Percentiles rank a stretch among this genome's conserved stretches.
Evolutionary conservation across 768 basidiomycete species (phyloP).

Genomic region (Mycena galopus): DNA sequence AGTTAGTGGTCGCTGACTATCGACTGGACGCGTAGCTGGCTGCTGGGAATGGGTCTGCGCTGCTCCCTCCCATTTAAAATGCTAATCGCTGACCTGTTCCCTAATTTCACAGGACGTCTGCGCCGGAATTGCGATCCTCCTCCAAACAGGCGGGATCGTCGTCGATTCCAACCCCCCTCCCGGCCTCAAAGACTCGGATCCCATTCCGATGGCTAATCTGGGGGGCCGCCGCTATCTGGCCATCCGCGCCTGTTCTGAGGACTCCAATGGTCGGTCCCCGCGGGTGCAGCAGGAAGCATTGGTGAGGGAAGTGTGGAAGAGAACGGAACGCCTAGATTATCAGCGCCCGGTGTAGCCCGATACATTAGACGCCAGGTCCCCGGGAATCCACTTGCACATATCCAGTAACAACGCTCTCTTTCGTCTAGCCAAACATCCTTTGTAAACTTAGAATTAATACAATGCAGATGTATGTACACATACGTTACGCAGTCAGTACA

Average conservation of each 20-base stretch:
- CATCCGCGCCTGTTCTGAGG: constrained; percentile 41
- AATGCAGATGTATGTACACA: no score
- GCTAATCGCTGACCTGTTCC: background rate
- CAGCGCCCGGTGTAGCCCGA: constrained; percentile 29
- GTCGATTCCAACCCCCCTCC: constrained; percentile 42
- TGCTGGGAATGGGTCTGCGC: constrained; percentile 45
- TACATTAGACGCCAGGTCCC: background rate
- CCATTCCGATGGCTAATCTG: constrained; percentile 41
- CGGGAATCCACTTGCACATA: no score
- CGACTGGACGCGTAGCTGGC: constrained; percentile 37
- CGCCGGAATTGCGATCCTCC: constrained; percentile 40
- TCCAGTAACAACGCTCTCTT: no score
- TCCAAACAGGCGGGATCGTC: constrained; percentile 44
- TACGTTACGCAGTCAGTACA: no score
- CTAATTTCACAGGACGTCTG: constrained; percentile 39
- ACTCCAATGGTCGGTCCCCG: constrained; percentile 32
- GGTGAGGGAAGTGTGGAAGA: constrained; percentile 43
- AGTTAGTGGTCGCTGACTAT: background rate
- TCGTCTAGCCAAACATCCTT: no score
- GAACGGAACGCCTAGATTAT: constrained; percentile 40
- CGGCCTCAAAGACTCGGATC: constrained; percentile 26
- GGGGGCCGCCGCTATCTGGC: constrained; percentile 41
- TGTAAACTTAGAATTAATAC: no score
- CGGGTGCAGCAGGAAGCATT: constrained; percentile 40
- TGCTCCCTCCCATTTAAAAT: background rate